Conservation (phyloP, 2,329 filamentous ascomycete species). For the Colletotrichum sp. region DNA sequence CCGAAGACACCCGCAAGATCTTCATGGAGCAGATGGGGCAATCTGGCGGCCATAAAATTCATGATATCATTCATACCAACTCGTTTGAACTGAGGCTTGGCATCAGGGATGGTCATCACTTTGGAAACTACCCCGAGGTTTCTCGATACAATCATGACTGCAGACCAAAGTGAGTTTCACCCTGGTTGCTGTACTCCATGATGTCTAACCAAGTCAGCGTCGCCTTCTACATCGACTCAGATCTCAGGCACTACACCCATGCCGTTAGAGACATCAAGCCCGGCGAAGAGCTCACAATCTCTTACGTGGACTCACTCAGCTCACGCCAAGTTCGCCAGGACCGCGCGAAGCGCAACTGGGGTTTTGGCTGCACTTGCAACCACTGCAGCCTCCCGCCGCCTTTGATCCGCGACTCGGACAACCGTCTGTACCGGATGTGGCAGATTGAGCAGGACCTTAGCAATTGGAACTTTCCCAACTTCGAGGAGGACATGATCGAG, state of each 20-base stretch:
- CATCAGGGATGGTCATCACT: conserved; percentile 24
- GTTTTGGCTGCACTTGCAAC: conserved; percentile 29
- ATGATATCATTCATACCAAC: conserved; percentile 37
- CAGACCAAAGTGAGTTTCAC: conserved; percentile 41
- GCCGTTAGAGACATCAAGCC: conserved; percentile 38
- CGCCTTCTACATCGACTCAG: conserved; percentile 30
- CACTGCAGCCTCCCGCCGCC: conserved; percentile 27
- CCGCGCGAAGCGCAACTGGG: conserved; percentile 29
- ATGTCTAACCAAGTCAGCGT: too few relatives aligned
- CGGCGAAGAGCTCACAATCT: conserved; percentile 40
- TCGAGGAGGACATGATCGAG: conserved; percentile 23
- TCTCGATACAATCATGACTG: conserved; percentile 41
- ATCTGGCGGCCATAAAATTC: conserved; percentile 21
- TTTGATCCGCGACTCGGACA: conserved; percentile 22
- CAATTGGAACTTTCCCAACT: conserved; percentile 13
- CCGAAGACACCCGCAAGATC: conserved; percentile 20
- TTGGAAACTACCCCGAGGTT: conserved; percentile 22
- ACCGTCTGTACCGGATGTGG: conserved; percentile 24
- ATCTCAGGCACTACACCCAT: conserved; percentile 37
- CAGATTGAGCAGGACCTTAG: conserved; percentile 20
- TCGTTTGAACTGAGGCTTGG: conserved; percentile 31
- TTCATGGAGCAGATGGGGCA: conserved; percentile 32
- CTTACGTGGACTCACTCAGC: conserved; percentile 25
- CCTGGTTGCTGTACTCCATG: too few relatives aligned
- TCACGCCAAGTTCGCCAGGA: conserved; percentile 26